Percentiles rank a stretch among this genome's conserved stretches.
These are phyloP conservation scores for Conringia planisiliqua DNA, from an alignment of 345 rosid genomes.

Conservation along the genomic window DNA sequence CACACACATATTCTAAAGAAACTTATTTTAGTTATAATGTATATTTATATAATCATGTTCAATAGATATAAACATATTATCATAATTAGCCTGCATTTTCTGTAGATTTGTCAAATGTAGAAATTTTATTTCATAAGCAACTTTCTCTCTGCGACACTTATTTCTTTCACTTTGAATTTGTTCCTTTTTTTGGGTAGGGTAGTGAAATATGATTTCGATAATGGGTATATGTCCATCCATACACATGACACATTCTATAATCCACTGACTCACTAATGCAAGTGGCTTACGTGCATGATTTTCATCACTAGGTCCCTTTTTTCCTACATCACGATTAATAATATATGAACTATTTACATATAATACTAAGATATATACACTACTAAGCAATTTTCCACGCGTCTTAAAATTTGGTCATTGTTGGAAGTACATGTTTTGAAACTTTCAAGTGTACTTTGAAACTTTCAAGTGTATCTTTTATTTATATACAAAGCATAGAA, in stretches of 20 bases:
- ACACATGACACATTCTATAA: neutral
- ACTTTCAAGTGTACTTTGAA: neutral
- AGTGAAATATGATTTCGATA: neutral
- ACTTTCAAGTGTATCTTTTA: neutral
- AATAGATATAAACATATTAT: too few relatives aligned
- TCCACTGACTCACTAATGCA: constrained; percentile 6
- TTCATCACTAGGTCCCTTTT: neutral
- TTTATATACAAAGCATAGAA: neutral
- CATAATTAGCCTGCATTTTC: too few relatives aligned
- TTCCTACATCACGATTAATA: neutral
- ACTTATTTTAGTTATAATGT: too few relatives aligned
- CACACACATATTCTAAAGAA: too few relatives aligned
- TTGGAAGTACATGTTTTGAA: neutral
- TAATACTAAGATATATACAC: neutral
- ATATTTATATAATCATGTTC: too few relatives aligned
- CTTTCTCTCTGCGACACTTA: too few relatives aligned
- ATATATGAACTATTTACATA: neutral
- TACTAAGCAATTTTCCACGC: neutral
- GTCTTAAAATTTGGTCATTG: neutral
- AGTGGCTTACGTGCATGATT: constrained; percentile 25
- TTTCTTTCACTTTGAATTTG: too few relatives aligned
- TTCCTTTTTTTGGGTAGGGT: too few relatives aligned
- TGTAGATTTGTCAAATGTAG: too few relatives aligned
- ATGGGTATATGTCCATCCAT: neutral
- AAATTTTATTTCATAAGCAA: too few relatives aligned